Conservation (phyloP, 202 grass and related monocot genomes). For the Panicum virgatum region DNA sequence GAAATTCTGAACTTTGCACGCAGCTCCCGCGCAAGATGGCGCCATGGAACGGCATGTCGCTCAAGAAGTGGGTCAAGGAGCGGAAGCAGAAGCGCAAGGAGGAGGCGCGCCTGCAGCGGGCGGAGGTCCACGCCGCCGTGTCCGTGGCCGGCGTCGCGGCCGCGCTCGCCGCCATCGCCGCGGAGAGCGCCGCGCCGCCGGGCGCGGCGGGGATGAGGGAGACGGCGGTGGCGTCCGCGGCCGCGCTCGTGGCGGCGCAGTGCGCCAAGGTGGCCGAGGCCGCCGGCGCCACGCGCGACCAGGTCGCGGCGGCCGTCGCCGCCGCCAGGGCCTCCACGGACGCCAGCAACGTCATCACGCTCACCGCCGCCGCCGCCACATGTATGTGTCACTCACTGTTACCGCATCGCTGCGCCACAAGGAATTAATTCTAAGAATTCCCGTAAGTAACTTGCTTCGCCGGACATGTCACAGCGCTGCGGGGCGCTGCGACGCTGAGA, state of each 20-base stretch:
- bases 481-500: slow-evolving; percentile 70
- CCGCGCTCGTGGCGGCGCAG: slow-evolving; percentile 84
- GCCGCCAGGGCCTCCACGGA: slow-evolving; percentile 71
- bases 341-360: slow-evolving; percentile 83
- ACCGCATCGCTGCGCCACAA: background rate
- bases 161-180: slow-evolving; percentile 85
- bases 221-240: slow-evolving; percentile 73
- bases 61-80: slow-evolving; percentile 99
- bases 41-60: slow-evolving; percentile 70
- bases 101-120: slow-evolving; percentile 72
- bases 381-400: slow-evolving; percentile 41
- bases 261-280: slow-evolving; percentile 86
- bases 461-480: slow-evolving; percentile 58
- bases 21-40: slow-evolving; percentile 77
- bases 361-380: slow-evolving; percentile 89
- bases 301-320: slow-evolving; percentile 67
- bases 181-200: slow-evolving; percentile 52
- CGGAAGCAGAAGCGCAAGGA: slow-evolving; percentile 94
- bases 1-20: slow-evolving; percentile 30
- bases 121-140: slow-evolving; percentile 85
- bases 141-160: slow-evolving; percentile 86
- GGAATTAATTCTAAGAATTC: background rate
- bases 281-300: slow-evolving; percentile 71
- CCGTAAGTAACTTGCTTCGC: background rate
- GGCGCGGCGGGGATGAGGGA: slow-evolving; percentile 50